Evolutionary conservation across 176 grass and related monocot species (phyloP).

Genomic region (Chloris gayana): DNA sequence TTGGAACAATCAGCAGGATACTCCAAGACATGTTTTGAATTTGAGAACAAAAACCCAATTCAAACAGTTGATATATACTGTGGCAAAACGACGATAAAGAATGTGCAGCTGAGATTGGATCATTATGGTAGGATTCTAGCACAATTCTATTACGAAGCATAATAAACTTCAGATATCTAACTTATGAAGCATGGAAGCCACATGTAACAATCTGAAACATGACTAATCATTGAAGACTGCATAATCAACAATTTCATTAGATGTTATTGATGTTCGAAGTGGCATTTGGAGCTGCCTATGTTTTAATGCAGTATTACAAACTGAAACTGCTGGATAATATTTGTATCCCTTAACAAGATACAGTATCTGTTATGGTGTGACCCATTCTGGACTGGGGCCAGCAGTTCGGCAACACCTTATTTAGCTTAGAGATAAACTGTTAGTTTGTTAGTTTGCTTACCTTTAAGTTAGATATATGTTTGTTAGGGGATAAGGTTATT

Average conservation of each 20-base stretch:
- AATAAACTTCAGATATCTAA: background rate
- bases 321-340: background rate
- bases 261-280: background rate
- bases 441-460: too few species aligned
- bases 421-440: too few species aligned
- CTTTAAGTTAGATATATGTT: too few species aligned
- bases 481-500: too few species aligned
- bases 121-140: background rate
- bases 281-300: background rate
- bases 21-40: conserved; percentile 20
- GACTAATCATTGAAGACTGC: background rate
- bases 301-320: background rate
- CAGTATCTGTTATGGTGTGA: background rate
- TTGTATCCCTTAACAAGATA: background rate
- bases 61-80: background rate
- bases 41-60: conserved; percentile 14
- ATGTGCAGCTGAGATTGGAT: conserved; percentile 4
- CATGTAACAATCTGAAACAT: background rate
- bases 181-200: conserved; percentile 10
- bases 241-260: background rate
- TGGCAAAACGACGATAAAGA: conserved; percentile 8
- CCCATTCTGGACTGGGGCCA: too few species aligned
- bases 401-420: too few species aligned
- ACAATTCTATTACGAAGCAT: background rate
- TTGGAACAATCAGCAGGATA: background rate